Conservation (phyloP, 139 green algal species). For the Eudorina sp. region DNA sequence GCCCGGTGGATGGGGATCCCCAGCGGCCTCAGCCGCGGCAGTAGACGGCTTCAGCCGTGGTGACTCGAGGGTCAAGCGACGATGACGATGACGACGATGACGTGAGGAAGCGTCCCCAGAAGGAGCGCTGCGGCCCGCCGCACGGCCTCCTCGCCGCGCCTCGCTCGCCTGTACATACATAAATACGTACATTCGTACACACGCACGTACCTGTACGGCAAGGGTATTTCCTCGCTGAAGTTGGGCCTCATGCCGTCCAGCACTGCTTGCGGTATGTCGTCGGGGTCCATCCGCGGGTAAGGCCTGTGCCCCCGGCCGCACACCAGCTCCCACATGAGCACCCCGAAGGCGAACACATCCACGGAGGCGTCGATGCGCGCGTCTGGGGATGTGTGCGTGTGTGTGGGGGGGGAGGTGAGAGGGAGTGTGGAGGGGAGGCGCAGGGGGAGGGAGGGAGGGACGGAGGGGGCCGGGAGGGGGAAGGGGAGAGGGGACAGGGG, state of each 20-base stretch:
- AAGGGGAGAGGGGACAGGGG: no score
- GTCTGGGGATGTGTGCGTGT: background rate
- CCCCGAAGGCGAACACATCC: background rate
- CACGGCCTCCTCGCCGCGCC: background rate
- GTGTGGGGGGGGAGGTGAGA: background rate
- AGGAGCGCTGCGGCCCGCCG: background rate
- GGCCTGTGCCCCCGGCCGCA: slow-evolving; percentile 1
- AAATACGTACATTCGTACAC: background rate
- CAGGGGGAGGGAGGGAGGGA: no score
- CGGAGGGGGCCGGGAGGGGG: no score
- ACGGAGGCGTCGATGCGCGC: slow-evolving; percentile 6
- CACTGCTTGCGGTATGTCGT: slow-evolving; percentile 1
- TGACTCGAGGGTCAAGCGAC: background rate
- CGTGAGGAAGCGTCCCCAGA: background rate
- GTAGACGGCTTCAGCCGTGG: no score
- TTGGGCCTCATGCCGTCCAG: background rate
- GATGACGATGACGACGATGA: no score
- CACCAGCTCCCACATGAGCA: slow-evolving; percentile 35
- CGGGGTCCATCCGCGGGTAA: background rate
- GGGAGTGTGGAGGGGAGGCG: background rate
- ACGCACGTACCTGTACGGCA: background rate
- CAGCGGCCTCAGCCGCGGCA: no score
- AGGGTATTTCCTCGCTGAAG: background rate
- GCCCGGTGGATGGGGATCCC: no score
- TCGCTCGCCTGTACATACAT: background rate